These are phyloP conservation scores for Dactylonectria estremocensis DNA, from an alignment of 2,329 filamentous ascomycete genomes.

Conservation along the genomic window DNA sequence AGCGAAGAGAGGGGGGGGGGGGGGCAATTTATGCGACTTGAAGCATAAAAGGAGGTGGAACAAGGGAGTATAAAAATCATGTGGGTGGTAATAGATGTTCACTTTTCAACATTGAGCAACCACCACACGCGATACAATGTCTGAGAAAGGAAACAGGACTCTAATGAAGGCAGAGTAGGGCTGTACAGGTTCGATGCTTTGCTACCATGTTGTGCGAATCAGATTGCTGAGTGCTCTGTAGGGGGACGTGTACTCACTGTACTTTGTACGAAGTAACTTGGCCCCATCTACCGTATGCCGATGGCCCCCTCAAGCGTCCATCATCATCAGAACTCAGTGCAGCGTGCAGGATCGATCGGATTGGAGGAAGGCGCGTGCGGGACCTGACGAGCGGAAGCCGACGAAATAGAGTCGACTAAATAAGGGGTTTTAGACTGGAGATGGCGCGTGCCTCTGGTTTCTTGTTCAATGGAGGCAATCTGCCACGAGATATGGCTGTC, in stretches of 20 bases:
- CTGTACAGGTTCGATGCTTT: background rate
- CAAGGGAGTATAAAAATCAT: background rate
- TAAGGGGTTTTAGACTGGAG: conserved; percentile 10
- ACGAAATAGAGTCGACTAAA: background rate
- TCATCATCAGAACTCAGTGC: conserved; percentile 9
- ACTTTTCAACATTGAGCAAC: background rate
- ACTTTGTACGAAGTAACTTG: background rate
- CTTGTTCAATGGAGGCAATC: background rate
- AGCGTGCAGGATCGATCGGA: conserved; percentile 10
- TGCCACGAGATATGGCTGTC: conserved; percentile 8
- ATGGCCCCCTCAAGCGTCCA: background rate
- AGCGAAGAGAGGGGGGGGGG: too few species aligned
- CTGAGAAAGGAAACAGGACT: background rate
- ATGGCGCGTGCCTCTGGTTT: conserved; percentile 21
- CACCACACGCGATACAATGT: background rate
- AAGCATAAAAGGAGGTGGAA: background rate
- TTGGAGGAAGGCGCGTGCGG: conserved; percentile 15
- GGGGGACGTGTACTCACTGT: background rate
- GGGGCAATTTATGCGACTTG: background rate
- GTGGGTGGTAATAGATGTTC: background rate
- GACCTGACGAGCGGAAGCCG: conserved; percentile 6
- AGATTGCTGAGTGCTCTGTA: too few species aligned
- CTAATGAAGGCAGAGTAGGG: background rate
- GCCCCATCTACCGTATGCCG: background rate
- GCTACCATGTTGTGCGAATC: background rate